phyloP scores from a whole-genome alignment of 2,329 filamentous ascomycete genomes.

The Alternaria conjuncta region DNA sequence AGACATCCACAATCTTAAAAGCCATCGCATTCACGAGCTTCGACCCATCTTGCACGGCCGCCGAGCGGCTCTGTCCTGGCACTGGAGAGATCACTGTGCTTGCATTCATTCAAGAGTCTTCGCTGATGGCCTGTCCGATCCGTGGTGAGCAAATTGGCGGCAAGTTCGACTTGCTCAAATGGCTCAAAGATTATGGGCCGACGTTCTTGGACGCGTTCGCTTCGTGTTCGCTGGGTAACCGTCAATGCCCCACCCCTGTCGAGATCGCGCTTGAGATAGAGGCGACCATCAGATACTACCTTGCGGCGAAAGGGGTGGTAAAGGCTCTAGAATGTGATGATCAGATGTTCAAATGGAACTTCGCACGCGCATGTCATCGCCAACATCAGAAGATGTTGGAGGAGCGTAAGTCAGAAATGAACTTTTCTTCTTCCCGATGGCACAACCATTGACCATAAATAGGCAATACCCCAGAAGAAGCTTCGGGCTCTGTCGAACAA shows the following conservation, averaged over 20 bases:
- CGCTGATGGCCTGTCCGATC: background rate
- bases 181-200: background rate
- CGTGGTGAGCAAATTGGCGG: background rate
- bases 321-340: background rate
- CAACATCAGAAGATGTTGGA: background rate
- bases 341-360: background rate
- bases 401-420: background rate
- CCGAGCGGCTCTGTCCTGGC: background rate
- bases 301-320: background rate
- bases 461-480: background rate
- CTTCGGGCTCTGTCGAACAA: background rate
- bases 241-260: background rate
- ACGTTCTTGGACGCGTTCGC: background rate
- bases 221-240: background rate
- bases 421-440: background rate
- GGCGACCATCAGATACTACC: background rate
- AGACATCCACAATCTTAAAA: background rate
- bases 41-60: background rate
- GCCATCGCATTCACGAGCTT: background rate
- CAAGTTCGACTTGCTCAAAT: background rate
- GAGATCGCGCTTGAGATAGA: background rate
- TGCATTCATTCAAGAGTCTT: background rate
- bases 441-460: background rate
- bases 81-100: background rate
- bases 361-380: background rate